phyloP scores from a whole-genome alignment of 768 basidiomycete genomes.

The Mycena capillaripes region DNA sequence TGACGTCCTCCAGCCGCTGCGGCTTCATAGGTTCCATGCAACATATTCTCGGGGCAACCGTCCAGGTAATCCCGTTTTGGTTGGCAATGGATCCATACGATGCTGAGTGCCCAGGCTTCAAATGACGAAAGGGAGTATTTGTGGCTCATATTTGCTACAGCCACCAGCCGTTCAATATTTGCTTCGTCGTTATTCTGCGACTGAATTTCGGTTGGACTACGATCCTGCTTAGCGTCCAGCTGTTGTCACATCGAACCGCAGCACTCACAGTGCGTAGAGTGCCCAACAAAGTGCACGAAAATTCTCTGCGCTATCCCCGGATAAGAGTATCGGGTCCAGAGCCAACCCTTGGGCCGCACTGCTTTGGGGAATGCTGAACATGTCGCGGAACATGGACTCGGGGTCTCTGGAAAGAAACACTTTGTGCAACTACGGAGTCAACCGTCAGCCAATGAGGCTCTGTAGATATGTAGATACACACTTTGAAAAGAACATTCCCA shows the following conservation, averaged over 20 bases:
- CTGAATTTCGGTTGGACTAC: conserved; percentile 23
- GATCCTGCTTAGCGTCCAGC: background rate
- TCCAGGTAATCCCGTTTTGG: conserved; percentile 6
- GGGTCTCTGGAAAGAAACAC: conserved; percentile 14
- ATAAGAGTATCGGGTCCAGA: background rate
- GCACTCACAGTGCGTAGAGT: conserved; percentile 10
- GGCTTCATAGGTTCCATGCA: conserved; percentile 4
- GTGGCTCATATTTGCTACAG: conserved; percentile 19
- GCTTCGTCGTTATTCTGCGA: background rate
- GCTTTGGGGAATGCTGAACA: conserved; percentile 18
- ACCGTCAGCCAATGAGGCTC: background rate
- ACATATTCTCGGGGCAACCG: conserved; percentile 9
- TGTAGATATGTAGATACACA: background rate
- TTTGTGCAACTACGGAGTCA: conserved; percentile 21
- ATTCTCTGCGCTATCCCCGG: background rate
- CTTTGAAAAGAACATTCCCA: conserved; percentile 21
- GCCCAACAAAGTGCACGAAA: conserved; percentile 25
- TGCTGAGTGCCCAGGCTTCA: conserved; percentile 19
- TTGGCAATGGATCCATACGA: conserved; percentile 18
- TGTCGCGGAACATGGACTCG: conserved; percentile 10
- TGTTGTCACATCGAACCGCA: background rate
- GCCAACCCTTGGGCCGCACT: background rate
- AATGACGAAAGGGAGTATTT: conserved; percentile 21
- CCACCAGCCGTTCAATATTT: conserved; percentile 6
- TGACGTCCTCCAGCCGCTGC: background rate